Base-by-base conservation (phyloP, 106 monocot species). In the Hemerocallis citrina region DNA sequence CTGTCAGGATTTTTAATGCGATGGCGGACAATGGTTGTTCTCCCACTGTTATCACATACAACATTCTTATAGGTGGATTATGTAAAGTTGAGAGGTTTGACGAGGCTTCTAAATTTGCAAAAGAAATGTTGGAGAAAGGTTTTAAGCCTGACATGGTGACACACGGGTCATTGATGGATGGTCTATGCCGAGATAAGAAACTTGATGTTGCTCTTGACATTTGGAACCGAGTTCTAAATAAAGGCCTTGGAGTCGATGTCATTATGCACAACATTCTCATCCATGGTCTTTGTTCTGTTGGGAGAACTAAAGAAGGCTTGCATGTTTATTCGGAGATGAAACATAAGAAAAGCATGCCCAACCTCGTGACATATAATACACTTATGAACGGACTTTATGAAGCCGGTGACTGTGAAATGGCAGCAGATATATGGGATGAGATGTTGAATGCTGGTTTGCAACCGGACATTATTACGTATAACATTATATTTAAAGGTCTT, bases 381-480 rank as follows among this genome's bases (percentile, higher is more conserved):
- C 74, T 98, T 12, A 87, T 98, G 84, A 73, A 92, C 60, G 87
- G 92, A 15, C 39, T 88, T 64, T 85, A 75, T 75, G 51, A 74
- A 22, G 61, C 52, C 37, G 88, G 82, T 51, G 38, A 81, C 33
- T 77, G 24, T 42, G 72, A 82, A 59, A 84, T 62, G 57, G 91
- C 90, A 73, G 74, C 77, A 32, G 48, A 62, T 60, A 20, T 92
- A 12, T 88, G 91, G 96, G 55, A 57, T 38, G 69, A 82, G 67
- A 91, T 98, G 65, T 32, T 81, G 19, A 62, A 81, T 60, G 68
- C 67, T 38, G 95, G 95, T 12, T 59, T 59, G 17, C 6, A 79
- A 44, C 87, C 81, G 20, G 96, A 98, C 69, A 85, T 98, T n/a
- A 70, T 87, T 39, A 81, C 96, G 30, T 91, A 88, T 60, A 98